Evolutionary conservation across 2,329 filamentous ascomycete genomes (phyloP).

Genomic region (Fusarium graminum): DNA sequence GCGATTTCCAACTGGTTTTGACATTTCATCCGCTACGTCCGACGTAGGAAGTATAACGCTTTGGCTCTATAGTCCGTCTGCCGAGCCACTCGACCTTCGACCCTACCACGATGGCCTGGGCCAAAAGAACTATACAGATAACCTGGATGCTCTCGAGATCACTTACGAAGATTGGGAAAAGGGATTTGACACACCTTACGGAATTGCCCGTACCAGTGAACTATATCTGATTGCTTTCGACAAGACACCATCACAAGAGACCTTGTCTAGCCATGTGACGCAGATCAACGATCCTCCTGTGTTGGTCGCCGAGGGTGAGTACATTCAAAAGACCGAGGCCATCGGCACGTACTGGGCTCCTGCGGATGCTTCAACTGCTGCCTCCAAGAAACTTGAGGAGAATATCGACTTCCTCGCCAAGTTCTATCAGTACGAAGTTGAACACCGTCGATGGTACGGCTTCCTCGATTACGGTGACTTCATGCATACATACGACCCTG

Average conservation of each 20-base stretch:
- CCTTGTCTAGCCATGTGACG: constrained; percentile 58
- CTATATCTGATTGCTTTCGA: constrained; percentile 66
- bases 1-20: constrained; percentile 69
- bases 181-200: constrained; percentile 67
- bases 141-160: constrained; percentile 71
- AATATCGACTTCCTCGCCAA: constrained; percentile 68
- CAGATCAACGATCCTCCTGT: constrained; percentile 66
- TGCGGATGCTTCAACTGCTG: constrained; percentile 48
- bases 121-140: constrained; percentile 66
- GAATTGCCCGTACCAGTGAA: constrained; percentile 70
- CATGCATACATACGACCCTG: constrained; percentile 71
- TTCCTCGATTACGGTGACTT: constrained; percentile 74
- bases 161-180: constrained; percentile 74
- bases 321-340: constrained; percentile 65
- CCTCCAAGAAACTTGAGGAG: constrained; percentile 58
- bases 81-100: constrained; percentile 67
- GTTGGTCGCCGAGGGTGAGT: constrained; percentile 61
- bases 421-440: constrained; percentile 68
- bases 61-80: constrained; percentile 71
- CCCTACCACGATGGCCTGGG: constrained; percentile 71
- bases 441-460: constrained; percentile 72
- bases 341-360: constrained; percentile 68
- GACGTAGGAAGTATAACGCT: constrained; percentile 67
- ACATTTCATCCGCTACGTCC: constrained; percentile 64
- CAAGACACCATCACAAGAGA: constrained; percentile 63